Evolutionary conservation across 148 eudicot species (phyloP), one percentile per base, ranked within the genome.

Genomic region (Vaccinium macrocarpon): DNA sequence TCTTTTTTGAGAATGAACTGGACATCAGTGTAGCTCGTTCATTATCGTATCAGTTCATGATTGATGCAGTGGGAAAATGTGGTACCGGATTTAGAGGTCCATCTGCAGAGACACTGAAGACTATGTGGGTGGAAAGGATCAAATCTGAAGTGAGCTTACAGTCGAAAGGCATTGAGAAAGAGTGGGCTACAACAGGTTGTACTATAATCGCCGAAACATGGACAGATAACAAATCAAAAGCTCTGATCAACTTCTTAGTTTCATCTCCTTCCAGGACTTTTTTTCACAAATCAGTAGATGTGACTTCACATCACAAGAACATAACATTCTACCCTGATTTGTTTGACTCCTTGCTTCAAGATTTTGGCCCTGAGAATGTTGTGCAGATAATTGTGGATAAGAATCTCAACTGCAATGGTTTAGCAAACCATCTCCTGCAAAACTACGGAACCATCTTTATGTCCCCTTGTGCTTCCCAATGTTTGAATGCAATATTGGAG

Each of bases 211-310:
- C 93, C 48, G 96, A 96, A 84, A 92, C 97, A 27, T 96, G 98
- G 97, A 92, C 98, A n/a, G 99, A 96, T 88, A 91, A 93, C 87
- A 96, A 93, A 87, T 90, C 96, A 6, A 94, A 89, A 85, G 99
- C 98, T 77, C 38, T 96, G 80, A 92, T 96, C 50, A 96, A 95
- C 73, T 95, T 96, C 86, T 88, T 89, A 49, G 94, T 95, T 87
- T 93, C 99, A n/a, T 96, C 99, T 32, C 99, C 99, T n/a, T 91
- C 96, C 1, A 87, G 95, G 87, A 93, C 97, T 73, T 95, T 92
- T 85, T 96, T 96, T 84, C 95, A 96, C 90, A 96, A 93, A 88
- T 96, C 99, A 1, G 97, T 95, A 2, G 99, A 96, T 73, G 95
- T 94, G 8, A 93, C 98, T 29, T 88, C 96, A 0, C 92, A 91